A percentile compares a stretch with the other conserved stretches of the same genome.
phyloP scores from a whole-genome alignment of 352 stramenopile genomes.

The Globisporangium parvum region DNA sequence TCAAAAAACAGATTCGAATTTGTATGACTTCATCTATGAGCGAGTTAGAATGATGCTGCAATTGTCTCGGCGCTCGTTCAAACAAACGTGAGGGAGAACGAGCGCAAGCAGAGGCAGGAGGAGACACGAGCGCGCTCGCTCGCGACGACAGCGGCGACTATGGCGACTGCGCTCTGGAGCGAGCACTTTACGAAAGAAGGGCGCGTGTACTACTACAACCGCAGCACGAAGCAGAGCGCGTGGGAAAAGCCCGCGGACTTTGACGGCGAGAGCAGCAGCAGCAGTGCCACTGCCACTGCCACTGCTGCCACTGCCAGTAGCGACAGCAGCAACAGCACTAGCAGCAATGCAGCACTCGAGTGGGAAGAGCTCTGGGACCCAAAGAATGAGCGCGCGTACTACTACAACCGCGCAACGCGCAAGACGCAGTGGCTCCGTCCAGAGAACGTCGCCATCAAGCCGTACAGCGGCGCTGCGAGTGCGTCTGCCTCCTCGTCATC shows the following conservation, averaged over 20 bases:
- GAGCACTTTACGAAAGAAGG: constrained; percentile 85
- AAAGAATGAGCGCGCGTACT: constrained; percentile 82
- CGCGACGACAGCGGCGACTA: not conserved
- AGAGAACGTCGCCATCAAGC: constrained; percentile 71
- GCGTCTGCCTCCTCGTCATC: not conserved
- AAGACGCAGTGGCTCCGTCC: constrained; percentile 83
- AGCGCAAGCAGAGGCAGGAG: too few species aligned
- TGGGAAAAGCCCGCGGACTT: constrained; percentile 83
- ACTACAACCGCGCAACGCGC: constrained; percentile 74
- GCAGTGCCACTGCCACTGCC: not conserved
- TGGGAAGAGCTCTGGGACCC: constrained; percentile 87
- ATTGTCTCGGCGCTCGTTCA: not conserved
- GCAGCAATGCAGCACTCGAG: constrained; percentile 21
- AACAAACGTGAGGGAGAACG: not conserved
- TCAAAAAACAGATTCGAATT: not conserved
- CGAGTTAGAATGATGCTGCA: not conserved
- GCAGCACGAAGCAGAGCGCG: constrained; percentile 78
- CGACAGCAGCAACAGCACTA: not conserved
- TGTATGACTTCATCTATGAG: not conserved
- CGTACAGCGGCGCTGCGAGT: constrained; percentile 29
- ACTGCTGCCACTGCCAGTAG: not conserved
- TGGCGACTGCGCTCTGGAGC: constrained; percentile 57
- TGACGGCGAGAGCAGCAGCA: constrained; percentile 32
- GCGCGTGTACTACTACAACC: constrained; percentile 87
- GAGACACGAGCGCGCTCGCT: not conserved